A percentile compares a stretch with the other conserved stretches of the same genome.
phyloP scores from a whole-genome alignment of 2,329 filamentous ascomycete genomes.

The Aspergillus quadrilineatus region DNA sequence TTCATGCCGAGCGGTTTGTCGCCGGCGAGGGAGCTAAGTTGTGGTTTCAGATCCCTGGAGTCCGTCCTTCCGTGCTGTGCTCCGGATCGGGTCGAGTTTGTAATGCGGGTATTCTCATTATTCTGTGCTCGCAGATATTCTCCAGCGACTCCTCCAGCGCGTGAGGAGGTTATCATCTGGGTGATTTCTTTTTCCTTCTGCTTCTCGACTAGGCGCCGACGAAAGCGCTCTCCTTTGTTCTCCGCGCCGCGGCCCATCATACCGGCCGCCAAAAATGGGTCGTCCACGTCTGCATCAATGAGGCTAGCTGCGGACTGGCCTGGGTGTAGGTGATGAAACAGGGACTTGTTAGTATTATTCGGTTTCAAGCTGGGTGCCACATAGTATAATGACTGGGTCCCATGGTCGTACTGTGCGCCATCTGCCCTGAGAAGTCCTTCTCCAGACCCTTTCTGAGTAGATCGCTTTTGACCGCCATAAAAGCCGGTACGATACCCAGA shows the following conservation, averaged over 20 bases:
- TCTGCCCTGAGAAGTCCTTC: constrained; percentile 29
- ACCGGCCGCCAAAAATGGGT: constrained; percentile 43
- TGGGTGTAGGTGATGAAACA: constrained; percentile 23
- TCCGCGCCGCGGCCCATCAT: constrained; percentile 41
- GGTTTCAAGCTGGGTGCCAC: constrained; percentile 38
- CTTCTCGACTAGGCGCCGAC: constrained; percentile 44
- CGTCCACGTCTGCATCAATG: constrained; percentile 42
- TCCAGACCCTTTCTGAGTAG: constrained; percentile 23
- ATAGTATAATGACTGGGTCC: constrained; percentile 47
- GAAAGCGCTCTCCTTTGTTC: constrained; percentile 44
- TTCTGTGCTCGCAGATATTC: constrained; percentile 46
- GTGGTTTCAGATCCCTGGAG: constrained; percentile 1
- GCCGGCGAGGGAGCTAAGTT: neutral
- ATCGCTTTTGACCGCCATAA: constrained; percentile 28
- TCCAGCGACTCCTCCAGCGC: constrained; percentile 38
- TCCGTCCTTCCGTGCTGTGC: constrained; percentile 2
- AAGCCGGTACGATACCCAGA: constrained; percentile 46
- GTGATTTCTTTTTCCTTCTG: constrained; percentile 48
- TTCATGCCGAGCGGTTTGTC: constrained; percentile 24
- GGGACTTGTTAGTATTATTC: constrained; percentile 15
- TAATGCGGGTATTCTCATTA: constrained; percentile 22
- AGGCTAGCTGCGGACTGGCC: constrained; percentile 41
- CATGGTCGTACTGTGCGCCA: constrained; percentile 41
- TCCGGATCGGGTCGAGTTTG: constrained; percentile 2
- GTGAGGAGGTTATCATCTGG: constrained; percentile 36